Evolutionary conservation across 768 basidiomycete genomes (phyloP), one percentile per base, ranked within the genome.

Genomic region (Naematelia aurantialba): DNA sequence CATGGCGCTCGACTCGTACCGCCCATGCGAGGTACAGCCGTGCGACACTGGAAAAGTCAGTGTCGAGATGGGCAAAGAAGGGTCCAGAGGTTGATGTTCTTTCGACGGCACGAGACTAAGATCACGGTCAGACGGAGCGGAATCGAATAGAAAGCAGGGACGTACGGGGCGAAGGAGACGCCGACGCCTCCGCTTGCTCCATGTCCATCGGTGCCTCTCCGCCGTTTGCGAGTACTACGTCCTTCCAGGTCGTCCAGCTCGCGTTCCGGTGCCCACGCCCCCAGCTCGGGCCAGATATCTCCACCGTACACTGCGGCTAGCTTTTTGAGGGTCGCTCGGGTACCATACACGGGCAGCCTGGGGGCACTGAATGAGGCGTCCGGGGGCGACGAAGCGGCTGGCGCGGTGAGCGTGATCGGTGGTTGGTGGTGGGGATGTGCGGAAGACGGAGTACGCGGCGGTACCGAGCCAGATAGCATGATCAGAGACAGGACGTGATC

Each of bases 401-500:
- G 51, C 25, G 56, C 52, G n/a, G 47, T 44, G 48, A 17, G 30
- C 59, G 21, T 13, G 56, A 50, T 12, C 1, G 42, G 17, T 13
- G 39, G 45, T 46, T 19, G 34, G 49, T 26, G 50, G 22, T 8
- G 44, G 53, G 29, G 53, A 51, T 42, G 39, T 13, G 54, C 4
- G 14, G 53, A 12, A 21, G 49, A n/a, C 3, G 47, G 2, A 1
- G 34, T 8, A 24, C 62, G 59, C 2, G 72, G 60, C 5, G 74
- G 75, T 4, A 89, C 72, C 1, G 90, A 86, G 34, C 91, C 93
- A 14, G 92, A 90, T 1, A 87, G 84, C 54, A 98, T 77, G 55
- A 94, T 84, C 26, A 96, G 81, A 42, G 89, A 85, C 60, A 83
- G 84, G 66, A 90, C 82, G 75, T 98, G 93, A 78, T 98, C 93